Percentiles rank a stretch among this genome's conserved stretches.
Evolutionary conservation across 805 yeast genomes (phyloP).

Genomic region (Pichia nanzhaoensis): DNA sequence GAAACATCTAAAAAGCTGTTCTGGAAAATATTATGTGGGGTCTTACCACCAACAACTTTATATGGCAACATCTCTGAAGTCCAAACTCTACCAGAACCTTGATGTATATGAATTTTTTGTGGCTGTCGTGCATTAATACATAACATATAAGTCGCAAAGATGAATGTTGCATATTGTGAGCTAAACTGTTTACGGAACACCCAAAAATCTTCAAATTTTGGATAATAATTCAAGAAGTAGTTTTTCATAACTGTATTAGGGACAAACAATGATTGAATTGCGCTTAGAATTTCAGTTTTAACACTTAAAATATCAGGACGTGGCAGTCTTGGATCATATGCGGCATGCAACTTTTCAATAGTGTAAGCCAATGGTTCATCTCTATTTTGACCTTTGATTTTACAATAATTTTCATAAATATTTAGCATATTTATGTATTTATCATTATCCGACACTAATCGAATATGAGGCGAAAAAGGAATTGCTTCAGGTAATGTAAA

Average conservation of each 20-base stretch:
- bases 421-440: slow-evolving; percentile 69
- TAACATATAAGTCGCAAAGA: slow-evolving; percentile 91
- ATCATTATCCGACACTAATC: slow-evolving; percentile 79
- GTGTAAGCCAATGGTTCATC: slow-evolving; percentile 89
- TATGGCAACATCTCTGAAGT: slow-evolving; percentile 95
- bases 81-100: slow-evolving; percentile 81
- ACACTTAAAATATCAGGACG: slow-evolving; percentile 87
- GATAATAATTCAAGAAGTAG: slow-evolving; percentile 63
- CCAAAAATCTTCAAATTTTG: slow-evolving; percentile 92
- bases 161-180: slow-evolving; percentile 88
- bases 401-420: slow-evolving; percentile 84
- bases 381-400: slow-evolving; percentile 60
- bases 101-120: slow-evolving; percentile 79
- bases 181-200: slow-evolving; percentile 91
- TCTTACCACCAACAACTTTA: slow-evolving; percentile 52
- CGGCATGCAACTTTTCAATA: slow-evolving; percentile 79
- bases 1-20: slow-evolving; percentile 42
- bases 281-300: slow-evolving; percentile 83
- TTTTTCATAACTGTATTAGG: slow-evolving; percentile 80
- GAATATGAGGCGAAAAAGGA: slow-evolving; percentile 90
- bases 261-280: slow-evolving; percentile 80
- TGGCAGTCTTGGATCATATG: slow-evolving; percentile 88
- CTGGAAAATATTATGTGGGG: slow-evolving; percentile 34
- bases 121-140: slow-evolving; percentile 91
- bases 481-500: slow-evolving; percentile 88